Base-by-base conservation (phyloP, 805 yeast genomes). In the Ogataea trehalophila region DNA sequence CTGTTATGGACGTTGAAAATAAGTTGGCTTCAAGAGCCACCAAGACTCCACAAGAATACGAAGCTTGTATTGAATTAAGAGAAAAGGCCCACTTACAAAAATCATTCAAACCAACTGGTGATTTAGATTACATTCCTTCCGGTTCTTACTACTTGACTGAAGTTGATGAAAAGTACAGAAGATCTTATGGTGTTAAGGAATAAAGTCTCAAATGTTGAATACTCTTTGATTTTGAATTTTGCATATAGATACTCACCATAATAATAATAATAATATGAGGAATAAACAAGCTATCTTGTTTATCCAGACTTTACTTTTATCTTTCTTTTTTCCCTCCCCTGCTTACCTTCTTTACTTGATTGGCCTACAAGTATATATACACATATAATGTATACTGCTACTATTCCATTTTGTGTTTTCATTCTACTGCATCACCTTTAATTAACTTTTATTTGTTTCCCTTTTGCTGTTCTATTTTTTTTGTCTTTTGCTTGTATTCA, bases 21-120 rank as follows among this genome's bases (percentile, higher is more conserved):
- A 81, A 80, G 67, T 78, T 94, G 54, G 78, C 76, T 45, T 70
- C 71, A 55, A 87, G 99, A 77, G 66, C 61, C 51, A 67, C 73
- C 48, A 79, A 77, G 60, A 64, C 91, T 44, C 98, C 99, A 53
- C 76, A 76, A 62, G 82, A 85, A 61, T 94, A 89, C 71, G 87
- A 90, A 68, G 80, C 72, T 29, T 91, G 92, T 42, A 78, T 94
- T 57, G 83, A 72, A 26, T 76, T 87, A 58, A 89, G 99, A 76
- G 99, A 94, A 74, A 77, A 80, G 61, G 87, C 92, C 42, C 97
- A 92, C 66, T 73, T 89, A 67, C 78, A 88, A 70, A 88, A 89
- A 71, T 71, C 75, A 56, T 85, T 79, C 75, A 72, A 75, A 66
- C 99, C 99, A 58, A 67, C 74, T 50, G 98, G 98, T 42, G 72